Conservation (phyloP, 73 alveolate genomes). For the Tetrahymena malaccensis region DNA sequence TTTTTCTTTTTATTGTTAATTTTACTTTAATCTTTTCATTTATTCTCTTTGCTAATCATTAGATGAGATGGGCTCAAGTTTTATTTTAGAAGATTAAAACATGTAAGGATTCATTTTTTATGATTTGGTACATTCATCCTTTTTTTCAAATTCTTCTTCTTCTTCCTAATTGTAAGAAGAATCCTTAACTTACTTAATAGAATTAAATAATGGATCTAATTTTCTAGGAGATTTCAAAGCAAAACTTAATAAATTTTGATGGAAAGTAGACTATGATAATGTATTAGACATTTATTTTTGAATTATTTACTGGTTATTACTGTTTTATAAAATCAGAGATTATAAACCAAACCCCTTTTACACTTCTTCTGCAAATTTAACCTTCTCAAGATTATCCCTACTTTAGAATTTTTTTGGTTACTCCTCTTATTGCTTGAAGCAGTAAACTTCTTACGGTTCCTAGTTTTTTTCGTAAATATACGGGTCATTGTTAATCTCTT, state of each 20-base stretch:
- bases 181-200: neutral
- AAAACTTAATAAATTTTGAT: neutral
- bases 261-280: neutral
- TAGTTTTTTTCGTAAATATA: neutral
- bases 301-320: neutral
- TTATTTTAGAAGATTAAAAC: neutral
- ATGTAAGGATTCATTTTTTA: neutral
- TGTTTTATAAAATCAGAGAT: neutral
- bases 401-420: neutral
- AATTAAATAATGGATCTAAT: neutral
- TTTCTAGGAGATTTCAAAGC: neutral
- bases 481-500: neutral
- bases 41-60: neutral
- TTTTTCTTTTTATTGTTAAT: neutral
- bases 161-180: neutral
- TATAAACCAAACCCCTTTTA: neutral
- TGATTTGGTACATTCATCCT: neutral
- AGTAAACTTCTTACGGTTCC: neutral
- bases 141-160: neutral
- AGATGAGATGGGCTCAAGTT: neutral
- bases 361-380: neutral
- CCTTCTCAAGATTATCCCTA: neutral
- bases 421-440: neutral
- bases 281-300: neutral
- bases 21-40: no score